Evolutionary conservation across 345 rosid genomes (phyloP).

Genomic region (Hibiscus trionum): DNA sequence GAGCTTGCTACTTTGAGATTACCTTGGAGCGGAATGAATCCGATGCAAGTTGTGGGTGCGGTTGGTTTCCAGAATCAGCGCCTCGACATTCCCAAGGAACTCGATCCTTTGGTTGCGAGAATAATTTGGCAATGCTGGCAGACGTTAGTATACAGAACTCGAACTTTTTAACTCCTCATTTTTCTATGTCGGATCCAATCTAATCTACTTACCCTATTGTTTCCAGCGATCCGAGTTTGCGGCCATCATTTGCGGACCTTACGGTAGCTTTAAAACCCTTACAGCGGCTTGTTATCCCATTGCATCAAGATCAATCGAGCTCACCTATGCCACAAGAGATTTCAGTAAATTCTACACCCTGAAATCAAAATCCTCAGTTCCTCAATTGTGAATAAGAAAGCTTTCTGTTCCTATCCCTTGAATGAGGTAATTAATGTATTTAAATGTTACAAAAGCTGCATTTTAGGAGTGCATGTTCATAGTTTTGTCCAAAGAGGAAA

Average conservation of each 20-base stretch:
- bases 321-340: conserved; percentile 41
- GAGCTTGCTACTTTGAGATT: conserved; percentile 89
- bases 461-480: conserved; percentile 23
- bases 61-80: conserved; percentile 98
- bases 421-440: conserved; percentile 9
- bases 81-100: conserved; percentile 89
- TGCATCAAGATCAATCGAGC: conserved; percentile 45
- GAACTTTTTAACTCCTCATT: not conserved
- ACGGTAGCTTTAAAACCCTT: conserved; percentile 68
- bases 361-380: conserved; percentile 17
- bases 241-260: conserved; percentile 84
- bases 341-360: conserved; percentile 56
- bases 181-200: not conserved
- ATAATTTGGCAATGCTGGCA: conserved; percentile 96
- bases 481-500: not conserved
- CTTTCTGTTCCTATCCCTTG: conserved; percentile 4
- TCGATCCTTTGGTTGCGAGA: conserved; percentile 81
- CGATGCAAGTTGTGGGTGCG: conserved; percentile 99
- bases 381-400: conserved; percentile 34
- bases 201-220: conserved; percentile 6
- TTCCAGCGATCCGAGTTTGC: conserved; percentile 76
- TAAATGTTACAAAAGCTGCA: conserved; percentile 9
- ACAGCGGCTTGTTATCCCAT: conserved; percentile 61
- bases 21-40: conserved; percentile 99
- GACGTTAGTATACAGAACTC: conserved; percentile 44